Conservation (phyloP, 352 stramenopile genomes). For the Pythium brachiatum region DNA sequence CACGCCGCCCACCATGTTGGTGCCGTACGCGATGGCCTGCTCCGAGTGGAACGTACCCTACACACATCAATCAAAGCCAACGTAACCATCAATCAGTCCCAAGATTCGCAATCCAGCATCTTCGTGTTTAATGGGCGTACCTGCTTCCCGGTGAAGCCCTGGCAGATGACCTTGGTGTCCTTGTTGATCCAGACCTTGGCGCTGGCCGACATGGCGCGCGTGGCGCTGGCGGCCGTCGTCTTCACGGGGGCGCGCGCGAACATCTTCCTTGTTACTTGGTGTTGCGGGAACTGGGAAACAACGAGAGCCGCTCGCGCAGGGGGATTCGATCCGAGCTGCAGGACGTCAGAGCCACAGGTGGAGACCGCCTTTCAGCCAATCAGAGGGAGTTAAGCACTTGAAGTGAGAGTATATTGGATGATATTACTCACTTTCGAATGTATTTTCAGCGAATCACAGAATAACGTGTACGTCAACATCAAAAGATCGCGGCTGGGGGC, state of each 20-base stretch:
- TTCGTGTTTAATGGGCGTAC: constrained; percentile 29
- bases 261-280: constrained; percentile 32
- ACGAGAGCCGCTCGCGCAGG: not conserved
- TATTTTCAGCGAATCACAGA: constrained; percentile 19
- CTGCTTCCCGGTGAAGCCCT: constrained; percentile 99
- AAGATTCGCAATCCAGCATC: not conserved
- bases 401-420: constrained; percentile 21
- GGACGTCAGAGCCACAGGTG: constrained; percentile 25
- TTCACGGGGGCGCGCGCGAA: constrained; percentile 51
- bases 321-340: constrained; percentile 5
- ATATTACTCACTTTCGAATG: not conserved
- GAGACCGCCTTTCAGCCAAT: constrained; percentile 22
- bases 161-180: constrained; percentile 99
- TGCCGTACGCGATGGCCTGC: constrained; percentile 99
- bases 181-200: constrained; percentile 99
- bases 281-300: not conserved
- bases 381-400: not conserved
- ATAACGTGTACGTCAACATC: constrained; percentile 11
- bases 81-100: not conserved
- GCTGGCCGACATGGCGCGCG: constrained; percentile 90
- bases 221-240: constrained; percentile 37
- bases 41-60: constrained; percentile 98
- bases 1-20: constrained; percentile 99
- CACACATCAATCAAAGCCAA: not conserved
- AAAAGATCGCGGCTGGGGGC: constrained; percentile 12